phyloP scores from a whole-genome alignment of 1,284 basidiomycete species.

The Ustilago trichophora region DNA sequence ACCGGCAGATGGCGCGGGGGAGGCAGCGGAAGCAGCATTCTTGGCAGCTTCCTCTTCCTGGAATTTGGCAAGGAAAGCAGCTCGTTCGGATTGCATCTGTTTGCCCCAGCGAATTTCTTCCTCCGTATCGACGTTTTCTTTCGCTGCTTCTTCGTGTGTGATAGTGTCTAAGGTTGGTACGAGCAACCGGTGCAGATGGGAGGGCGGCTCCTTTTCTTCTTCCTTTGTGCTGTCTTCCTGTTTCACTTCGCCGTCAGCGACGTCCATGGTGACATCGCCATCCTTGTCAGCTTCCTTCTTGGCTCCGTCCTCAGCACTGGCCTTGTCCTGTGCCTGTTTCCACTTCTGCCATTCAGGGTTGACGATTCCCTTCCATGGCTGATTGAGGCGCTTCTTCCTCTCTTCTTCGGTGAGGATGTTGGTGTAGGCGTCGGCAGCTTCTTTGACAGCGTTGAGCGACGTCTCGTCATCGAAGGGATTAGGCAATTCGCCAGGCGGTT shows the following conservation, averaged over 20 bases:
- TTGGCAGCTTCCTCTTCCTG: constrained; percentile 60
- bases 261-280: constrained; percentile 37
- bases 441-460: constrained; percentile 19
- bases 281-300: constrained; percentile 36
- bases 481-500: constrained; percentile 44
- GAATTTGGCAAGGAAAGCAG: constrained; percentile 58
- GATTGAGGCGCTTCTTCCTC: constrained; percentile 34
- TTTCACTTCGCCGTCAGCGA: constrained; percentile 1
- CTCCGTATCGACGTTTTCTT: constrained; percentile 61
- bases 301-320: constrained; percentile 19
- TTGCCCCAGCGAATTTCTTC: constrained; percentile 63
- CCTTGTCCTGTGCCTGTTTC: constrained; percentile 36
- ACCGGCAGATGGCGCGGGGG: constrained; percentile 38
- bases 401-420: constrained; percentile 30
- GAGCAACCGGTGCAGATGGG: constrained; percentile 48
- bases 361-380: constrained; percentile 52
- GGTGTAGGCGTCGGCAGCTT: constrained; percentile 47
- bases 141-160: constrained; percentile 31
- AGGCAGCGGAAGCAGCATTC: constrained; percentile 24
- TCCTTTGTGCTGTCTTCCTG: constrained; percentile 13
- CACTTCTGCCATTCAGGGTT: constrained; percentile 55
- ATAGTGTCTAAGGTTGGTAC: constrained; percentile 45
- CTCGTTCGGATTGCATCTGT: constrained; percentile 59
- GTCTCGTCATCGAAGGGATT: constrained; percentile 62
- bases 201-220: constrained; percentile 31